Conservation (phyloP, 2,329 filamentous ascomycete species). For the Ascocoryne sarcoides region DNA sequence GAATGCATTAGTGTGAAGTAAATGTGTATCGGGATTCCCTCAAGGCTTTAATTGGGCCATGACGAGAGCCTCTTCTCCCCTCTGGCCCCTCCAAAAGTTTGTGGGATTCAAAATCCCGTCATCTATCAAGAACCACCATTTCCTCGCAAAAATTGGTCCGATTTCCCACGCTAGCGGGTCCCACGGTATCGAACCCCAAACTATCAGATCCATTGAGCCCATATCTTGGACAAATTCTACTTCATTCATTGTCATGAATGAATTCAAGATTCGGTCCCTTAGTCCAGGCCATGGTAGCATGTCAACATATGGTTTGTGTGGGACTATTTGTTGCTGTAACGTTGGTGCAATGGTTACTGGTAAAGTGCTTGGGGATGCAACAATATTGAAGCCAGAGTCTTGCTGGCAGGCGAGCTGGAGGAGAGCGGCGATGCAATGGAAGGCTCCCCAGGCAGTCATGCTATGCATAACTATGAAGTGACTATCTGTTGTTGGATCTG, state of each 20-base stretch:
- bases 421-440: constrained; percentile 10
- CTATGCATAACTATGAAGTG: constrained; percentile 13
- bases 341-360: constrained; percentile 14
- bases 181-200: constrained; percentile 26
- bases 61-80: constrained; percentile 17
- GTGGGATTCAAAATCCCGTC: constrained; percentile 22
- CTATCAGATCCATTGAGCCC: constrained; percentile 17
- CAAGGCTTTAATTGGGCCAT: constrained; percentile 1
- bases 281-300: constrained; percentile 16
- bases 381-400: constrained; percentile 13
- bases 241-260: constrained; percentile 16
- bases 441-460: constrained; percentile 10
- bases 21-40: neutral
- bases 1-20: neutral
- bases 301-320: constrained; percentile 15
- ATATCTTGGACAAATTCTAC: constrained; percentile 13
- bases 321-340: constrained; percentile 13
- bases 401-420: constrained; percentile 11
- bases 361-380: constrained; percentile 7
- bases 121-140: constrained; percentile 26
- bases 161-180: constrained; percentile 27
- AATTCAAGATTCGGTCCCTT: constrained; percentile 14
- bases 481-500: constrained; percentile 10
- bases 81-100: constrained; percentile 25
- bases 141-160: constrained; percentile 19